Base-by-base conservation (phyloP, 108 stramenopile genomes). In the Cyclotella sp. region DNA sequence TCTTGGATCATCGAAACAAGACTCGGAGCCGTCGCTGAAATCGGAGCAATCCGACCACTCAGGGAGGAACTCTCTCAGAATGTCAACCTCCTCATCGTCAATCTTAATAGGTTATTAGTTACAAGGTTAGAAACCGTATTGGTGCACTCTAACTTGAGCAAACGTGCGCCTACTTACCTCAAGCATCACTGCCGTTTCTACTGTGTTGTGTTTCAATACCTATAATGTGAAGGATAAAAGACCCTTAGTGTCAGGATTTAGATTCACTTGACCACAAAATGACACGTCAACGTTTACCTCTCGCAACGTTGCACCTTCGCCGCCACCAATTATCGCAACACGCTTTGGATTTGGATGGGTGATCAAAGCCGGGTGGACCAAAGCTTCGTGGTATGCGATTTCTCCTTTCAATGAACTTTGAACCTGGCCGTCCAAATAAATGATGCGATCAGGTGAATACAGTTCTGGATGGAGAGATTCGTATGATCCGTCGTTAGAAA, bases 301-400 rank as follows among this genome's bases (percentile, higher is more conserved):
- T 21, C 94, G 68, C 54, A 95, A 59, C 0, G 88, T 90, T 18
- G 91, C 89, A 71, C 94, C 94, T 70, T 93, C 90, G 18, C 92
- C 94, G 27, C 90, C 89, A 41, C 92, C 94, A 62, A 95, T 74
- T 54, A 95, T 89, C 15, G 86, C 89, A 13, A 92, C 89, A 0
- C 87, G 75, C 53, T 70, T 75, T 11, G 94, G 94, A 73, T 90
- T 78, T 1, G 86, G 71, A 53, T 97, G 97, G 13, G 91, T 59
- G 52, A 97, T 83, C 96, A 98, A 93, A 14, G 93, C 92, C 19
- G 98, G 98, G 78, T 98, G 98, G 10, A 98, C 96, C 40, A 98
- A 84, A 44, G 88, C 71, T 84, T 98, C 97, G 76, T 92, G 91
- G 64, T 93, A 95, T 53, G 84, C 81, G 0, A 77, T 81, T 27